Conservation (phyloP, 208 protist genomes). For the Crithidia fasciculata region DNA sequence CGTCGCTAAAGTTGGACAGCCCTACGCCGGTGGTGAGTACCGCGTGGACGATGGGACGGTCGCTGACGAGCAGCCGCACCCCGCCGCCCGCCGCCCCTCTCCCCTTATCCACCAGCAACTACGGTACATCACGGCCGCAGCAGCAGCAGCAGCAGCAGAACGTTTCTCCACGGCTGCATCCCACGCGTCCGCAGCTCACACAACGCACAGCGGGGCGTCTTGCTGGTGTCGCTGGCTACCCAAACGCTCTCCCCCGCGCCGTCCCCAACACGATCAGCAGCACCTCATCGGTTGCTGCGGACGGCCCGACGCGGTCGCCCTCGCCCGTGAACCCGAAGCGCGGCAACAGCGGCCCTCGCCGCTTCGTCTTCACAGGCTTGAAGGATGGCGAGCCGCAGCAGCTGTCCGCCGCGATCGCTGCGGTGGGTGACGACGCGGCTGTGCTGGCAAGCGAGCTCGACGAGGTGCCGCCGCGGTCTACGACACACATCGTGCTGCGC, state of each 20-base stretch:
- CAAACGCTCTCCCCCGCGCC: not conserved
- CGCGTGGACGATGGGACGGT: constrained; percentile 30
- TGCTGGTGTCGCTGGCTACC: constrained; percentile 8
- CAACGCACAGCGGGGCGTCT: constrained; percentile 35
- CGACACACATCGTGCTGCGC: constrained; percentile 83
- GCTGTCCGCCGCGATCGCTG: constrained; percentile 46
- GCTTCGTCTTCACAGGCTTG: constrained; percentile 80
- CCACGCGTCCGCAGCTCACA: constrained; percentile 13
- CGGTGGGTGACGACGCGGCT: constrained; percentile 54
- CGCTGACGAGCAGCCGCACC: constrained; percentile 30
- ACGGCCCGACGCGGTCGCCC: constrained; percentile 79
- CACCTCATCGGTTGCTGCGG: constrained; percentile 50
- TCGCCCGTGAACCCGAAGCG: constrained; percentile 85
- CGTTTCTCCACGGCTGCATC: not conserved
- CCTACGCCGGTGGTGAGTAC: constrained; percentile 31
- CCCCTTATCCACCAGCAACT: not conserved
- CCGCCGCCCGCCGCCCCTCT: constrained; percentile 12
- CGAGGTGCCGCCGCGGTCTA: constrained; percentile 56
- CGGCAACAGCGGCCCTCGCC: constrained; percentile 51
- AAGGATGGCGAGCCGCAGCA: constrained; percentile 53
- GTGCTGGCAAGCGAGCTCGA: constrained; percentile 61
- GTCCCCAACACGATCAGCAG: constrained; percentile 51
- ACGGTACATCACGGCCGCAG: not conserved
- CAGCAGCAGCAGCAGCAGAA: not conserved
- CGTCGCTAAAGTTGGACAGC: constrained; percentile 39